Evolutionary conservation across 2,329 filamentous ascomycete species (phyloP), one percentile per base, ranked within the genome.

Genomic region (Penicillium italicum): DNA sequence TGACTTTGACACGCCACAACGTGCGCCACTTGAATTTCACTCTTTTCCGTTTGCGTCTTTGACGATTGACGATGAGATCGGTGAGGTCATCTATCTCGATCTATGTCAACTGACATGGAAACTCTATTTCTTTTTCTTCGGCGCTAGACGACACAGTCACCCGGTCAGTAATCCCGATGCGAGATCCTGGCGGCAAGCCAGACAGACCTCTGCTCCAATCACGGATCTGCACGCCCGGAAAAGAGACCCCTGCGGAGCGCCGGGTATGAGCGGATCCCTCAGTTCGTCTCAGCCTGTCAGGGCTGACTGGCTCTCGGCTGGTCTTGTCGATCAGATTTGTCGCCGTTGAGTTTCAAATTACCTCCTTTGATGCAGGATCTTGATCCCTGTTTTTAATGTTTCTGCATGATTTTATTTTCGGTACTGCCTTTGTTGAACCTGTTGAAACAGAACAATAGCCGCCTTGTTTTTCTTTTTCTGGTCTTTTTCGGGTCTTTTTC

Each of bases 121-220:
- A 50, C 52, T 31, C 37, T 26, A 50, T 24, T 22, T 28, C 24
- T 46, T 38, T 14, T 46, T 9, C 41, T 20, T 42, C 51, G 36
- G 59, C 55, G 62, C 57, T 41, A 62, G 55, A 54, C 53, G 51
- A 53, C 28, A 54, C 54, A 33, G 7, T 46, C 24, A 11, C 22
- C 20, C 48, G 47, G 49, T 14, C 37, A 14, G 24, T 18, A 22
- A 40, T 52, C 50, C 56, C 58, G 53, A 42, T n/a, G n/a, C 10
- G 24, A 50, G 51, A 49, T 57, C 54, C 61, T 61, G 60, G 62
- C 62, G 62, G 52, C 55, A 61, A 54, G 58, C 50, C 56, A 60
- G 42, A 62, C 60, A 60, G 40, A 18, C 18, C 22, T 38, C 30
- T 33, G 30, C 33, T 28, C 63, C 62, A 64, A 63, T 63, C 51